These are phyloP conservation scores for Xylogone sp. DNA, from an alignment of 2,329 filamentous ascomycete genomes.

Conservation along the genomic window DNA sequence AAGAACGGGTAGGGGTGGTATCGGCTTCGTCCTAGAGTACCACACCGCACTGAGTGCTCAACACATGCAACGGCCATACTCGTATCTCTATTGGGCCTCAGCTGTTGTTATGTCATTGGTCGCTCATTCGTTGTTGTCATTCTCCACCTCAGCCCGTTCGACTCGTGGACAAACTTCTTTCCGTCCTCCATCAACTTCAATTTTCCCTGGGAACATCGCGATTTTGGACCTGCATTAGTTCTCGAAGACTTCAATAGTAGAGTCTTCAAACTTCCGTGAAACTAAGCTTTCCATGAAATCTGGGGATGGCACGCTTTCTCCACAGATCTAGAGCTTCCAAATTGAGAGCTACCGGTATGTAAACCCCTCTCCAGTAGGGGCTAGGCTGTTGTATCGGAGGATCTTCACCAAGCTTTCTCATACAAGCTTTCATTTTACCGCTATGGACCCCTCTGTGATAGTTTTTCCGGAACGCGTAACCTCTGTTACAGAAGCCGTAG, in stretches of 20 bases:
- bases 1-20: too few relatives aligned
- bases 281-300: neutral
- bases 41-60: too few relatives aligned
- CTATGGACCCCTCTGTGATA: neutral
- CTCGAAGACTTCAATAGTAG: neutral
- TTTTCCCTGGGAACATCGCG: neutral
- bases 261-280: neutral
- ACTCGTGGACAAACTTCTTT: constrained; percentile 10
- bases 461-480: neutral
- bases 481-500: too few relatives aligned
- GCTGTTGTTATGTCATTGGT: too few relatives aligned
- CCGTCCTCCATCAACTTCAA: neutral
- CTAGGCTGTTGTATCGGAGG: neutral
- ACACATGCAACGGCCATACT: too few relatives aligned
- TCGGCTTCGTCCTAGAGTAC: too few relatives aligned
- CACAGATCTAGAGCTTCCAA: neutral
- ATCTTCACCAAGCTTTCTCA: neutral
- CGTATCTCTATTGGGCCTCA: too few relatives aligned
- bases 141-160: constrained; percentile 1
- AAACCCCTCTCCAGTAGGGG: neutral
- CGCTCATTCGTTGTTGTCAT: too few relatives aligned
- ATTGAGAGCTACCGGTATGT: neutral
- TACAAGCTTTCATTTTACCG: neutral
- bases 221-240: constrained; percentile 6
- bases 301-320: neutral